Percentiles rank a stretch among this genome's conserved stretches.
phyloP scores from a whole-genome alignment of 192 early-diverging fungal species.

The Backusella macrospora region DNA sequence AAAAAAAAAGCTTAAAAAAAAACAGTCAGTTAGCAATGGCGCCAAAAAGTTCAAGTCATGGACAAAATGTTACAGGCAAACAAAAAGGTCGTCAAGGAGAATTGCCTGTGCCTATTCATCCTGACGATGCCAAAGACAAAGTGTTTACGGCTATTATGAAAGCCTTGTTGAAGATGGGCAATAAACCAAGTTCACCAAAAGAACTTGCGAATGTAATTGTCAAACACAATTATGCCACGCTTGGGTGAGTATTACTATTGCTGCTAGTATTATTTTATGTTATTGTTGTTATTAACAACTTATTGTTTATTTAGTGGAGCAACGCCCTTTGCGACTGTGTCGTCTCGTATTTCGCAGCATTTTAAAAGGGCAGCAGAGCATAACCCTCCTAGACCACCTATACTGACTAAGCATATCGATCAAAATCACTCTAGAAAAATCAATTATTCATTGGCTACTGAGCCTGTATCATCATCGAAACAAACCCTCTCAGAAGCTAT shows the following conservation, averaged over 20 bases:
- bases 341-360: conserved; percentile 88
- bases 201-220: conserved; percentile 80
- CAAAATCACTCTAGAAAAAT: conserved; percentile 71
- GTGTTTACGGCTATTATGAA: conserved; percentile 88
- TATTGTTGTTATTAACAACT: not conserved
- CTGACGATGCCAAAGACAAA: conserved; percentile 81
- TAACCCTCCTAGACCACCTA: conserved; percentile 70
- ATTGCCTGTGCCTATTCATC: conserved; percentile 55
- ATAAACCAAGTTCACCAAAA: conserved; percentile 81
- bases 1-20: not conserved
- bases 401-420: conserved; percentile 72
- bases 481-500: not conserved
- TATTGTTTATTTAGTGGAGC: conserved; percentile 55
- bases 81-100: conserved; percentile 18
- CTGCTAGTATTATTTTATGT: conserved; percentile 17
- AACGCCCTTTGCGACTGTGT: conserved; percentile 88
- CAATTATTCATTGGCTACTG: conserved; percentile 70
- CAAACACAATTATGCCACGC: conserved; percentile 74
- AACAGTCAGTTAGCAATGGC: not conserved
- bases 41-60: conserved; percentile 3
- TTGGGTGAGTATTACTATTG: conserved; percentile 61
- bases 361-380: conserved; percentile 82
- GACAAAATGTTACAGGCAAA: conserved; percentile 3
- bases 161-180: conserved; percentile 72
- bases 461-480: conserved; percentile 4